phyloP scores from a whole-genome alignment of 768 basidiomycete genomes.

The Boletus barrowsii region DNA sequence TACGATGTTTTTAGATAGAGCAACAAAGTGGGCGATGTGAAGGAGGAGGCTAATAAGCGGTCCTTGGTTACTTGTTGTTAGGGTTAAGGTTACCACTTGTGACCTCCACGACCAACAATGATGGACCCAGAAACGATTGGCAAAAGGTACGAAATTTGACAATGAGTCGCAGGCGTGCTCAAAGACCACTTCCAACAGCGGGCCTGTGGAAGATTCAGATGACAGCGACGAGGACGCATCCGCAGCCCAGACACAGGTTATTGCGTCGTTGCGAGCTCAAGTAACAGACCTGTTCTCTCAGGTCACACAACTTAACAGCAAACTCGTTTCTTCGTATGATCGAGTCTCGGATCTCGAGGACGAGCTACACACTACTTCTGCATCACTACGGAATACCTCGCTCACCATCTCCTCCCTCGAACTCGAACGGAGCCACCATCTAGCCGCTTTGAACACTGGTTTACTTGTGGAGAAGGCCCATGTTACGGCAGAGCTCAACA shows the following conservation, averaged over 20 bases:
- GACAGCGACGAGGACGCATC: conserved; percentile 33
- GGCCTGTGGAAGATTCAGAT: neutral
- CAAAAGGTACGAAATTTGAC: conserved; percentile 14
- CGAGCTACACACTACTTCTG: conserved; percentile 66
- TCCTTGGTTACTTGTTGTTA: neutral
- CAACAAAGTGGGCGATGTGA: too few species aligned
- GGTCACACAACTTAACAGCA: conserved; percentile 85
- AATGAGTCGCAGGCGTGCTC: neutral
- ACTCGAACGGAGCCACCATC: conserved; percentile 80
- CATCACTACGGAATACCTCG: conserved; percentile 55
- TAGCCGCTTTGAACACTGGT: conserved; percentile 87
- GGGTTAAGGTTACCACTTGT: conserved; percentile 15
- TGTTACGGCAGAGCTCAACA: conserved; percentile 87
- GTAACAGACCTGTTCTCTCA: conserved; percentile 87
- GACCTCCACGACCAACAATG: conserved; percentile 10
- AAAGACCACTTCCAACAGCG: conserved; percentile 1
- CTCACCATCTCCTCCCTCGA: conserved; percentile 78
- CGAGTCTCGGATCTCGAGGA: conserved; percentile 92
- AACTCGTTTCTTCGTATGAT: conserved; percentile 91
- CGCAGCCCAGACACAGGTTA: conserved; percentile 82
- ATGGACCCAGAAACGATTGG: conserved; percentile 2
- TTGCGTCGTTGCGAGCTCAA: conserved; percentile 74
- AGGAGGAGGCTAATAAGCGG: neutral
- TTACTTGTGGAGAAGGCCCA: conserved; percentile 88
- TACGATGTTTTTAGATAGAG: too few species aligned